A percentile compares a stretch with the other conserved stretches of the same genome.
These are phyloP conservation scores for Eremothecium gossypii DNA, from an alignment of 1,139 yeast genomes.

Conservation along the genomic window DNA sequence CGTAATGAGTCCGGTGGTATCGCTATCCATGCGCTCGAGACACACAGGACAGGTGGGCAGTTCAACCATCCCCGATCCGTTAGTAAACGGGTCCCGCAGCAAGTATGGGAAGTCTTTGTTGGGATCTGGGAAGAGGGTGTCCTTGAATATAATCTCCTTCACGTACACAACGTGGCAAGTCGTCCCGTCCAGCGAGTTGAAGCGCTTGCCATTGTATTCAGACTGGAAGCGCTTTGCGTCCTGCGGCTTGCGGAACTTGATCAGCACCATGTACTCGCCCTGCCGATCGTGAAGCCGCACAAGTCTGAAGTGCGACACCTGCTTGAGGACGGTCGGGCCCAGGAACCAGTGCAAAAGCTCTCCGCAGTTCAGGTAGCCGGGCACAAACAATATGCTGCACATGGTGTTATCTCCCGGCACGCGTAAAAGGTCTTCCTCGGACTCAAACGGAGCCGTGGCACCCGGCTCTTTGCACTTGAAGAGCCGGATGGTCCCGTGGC, in stretches of 20 bases:
- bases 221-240: constrained; percentile 56
- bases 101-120: constrained; percentile 47
- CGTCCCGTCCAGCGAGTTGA: constrained; percentile 86
- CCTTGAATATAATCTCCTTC: constrained; percentile 39
- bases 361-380: constrained; percentile 78
- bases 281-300: constrained; percentile 59
- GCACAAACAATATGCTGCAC: constrained; percentile 74
- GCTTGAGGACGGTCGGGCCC: constrained; percentile 52
- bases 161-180: constrained; percentile 70
- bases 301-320: constrained; percentile 67
- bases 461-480: constrained; percentile 37
- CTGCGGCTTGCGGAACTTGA: constrained; percentile 55
- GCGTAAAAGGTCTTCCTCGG: constrained; percentile 17
- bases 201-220: constrained; percentile 61
- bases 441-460: constrained; percentile 9
- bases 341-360: constrained; percentile 62
- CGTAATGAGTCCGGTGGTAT: constrained; percentile 71
- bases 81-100: constrained; percentile 58
- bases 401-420: constrained; percentile 51
- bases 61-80: constrained; percentile 37
- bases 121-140: constrained; percentile 24
- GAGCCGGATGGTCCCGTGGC: constrained; percentile 65
- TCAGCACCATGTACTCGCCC: constrained; percentile 51
- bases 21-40: constrained; percentile 79
- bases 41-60: constrained; percentile 94